Evolutionary conservation across 495 filamentous ascomycete species (phyloP).

Genomic region (Trichoderma reesei): DNA sequence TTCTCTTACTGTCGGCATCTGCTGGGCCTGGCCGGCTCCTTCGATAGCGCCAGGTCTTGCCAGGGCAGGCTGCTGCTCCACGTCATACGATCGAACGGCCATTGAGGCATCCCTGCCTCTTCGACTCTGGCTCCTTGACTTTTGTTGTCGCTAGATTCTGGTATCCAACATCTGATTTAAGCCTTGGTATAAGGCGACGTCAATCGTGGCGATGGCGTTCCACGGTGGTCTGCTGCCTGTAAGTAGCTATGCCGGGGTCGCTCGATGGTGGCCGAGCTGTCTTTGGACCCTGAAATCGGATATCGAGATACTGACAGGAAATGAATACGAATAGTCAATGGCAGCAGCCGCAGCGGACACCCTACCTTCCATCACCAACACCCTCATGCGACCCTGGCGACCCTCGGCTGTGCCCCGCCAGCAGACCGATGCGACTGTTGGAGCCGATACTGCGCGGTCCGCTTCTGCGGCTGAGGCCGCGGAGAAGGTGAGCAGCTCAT

Average conservation of each 20-base stretch:
- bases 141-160: not conserved
- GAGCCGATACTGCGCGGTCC: constrained; percentile 12
- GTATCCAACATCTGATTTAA: not conserved
- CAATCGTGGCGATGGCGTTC: constrained; percentile 28
- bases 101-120: not conserved
- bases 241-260: constrained; percentile 11
- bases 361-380: constrained; percentile 45
- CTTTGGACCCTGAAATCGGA: not conserved
- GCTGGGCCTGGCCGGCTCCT: not conserved
- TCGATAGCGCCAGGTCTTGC: not conserved
- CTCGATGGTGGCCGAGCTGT: not conserved
- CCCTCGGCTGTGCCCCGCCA: constrained; percentile 12
- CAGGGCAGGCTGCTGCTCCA: constrained; percentile 3
- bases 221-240: constrained; percentile 35
- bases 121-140: not conserved
- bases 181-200: not conserved
- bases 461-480: not conserved
- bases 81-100: constrained; percentile 1
- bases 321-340: constrained; percentile 28
- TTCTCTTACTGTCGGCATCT: not conserved
- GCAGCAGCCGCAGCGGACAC: constrained; percentile 42
- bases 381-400: constrained; percentile 20
- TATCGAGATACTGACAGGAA: not conserved
- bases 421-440: not conserved
- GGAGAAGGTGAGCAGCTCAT: not conserved